These are phyloP conservation scores for Delonix regia DNA, from an alignment of 306 rosid genomes.

Conservation along the genomic window DNA sequence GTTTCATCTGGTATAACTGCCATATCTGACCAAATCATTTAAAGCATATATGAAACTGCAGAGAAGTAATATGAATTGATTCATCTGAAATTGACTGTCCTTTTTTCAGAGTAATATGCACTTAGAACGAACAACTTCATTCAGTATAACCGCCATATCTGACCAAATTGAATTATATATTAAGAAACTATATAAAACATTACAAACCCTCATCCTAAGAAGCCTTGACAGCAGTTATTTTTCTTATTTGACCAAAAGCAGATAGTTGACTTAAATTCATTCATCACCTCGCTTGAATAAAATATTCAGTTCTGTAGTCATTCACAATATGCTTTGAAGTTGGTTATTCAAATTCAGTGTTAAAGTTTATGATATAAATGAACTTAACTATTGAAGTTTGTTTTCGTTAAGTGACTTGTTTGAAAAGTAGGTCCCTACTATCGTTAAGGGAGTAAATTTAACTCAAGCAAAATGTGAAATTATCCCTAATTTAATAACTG, in stretches of 20 bases:
- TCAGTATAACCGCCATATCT: no score
- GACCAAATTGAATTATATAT: no score
- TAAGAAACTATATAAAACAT: not conserved
- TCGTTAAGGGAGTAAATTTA: not conserved
- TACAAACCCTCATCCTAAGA: conserved; percentile 17
- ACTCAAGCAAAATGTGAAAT: not conserved
- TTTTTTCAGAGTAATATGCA: no score
- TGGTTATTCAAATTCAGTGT: not conserved
- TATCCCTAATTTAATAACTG: not conserved
- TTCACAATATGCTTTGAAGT: not conserved
- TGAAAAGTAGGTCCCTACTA: not conserved
- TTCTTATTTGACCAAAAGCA: not conserved
- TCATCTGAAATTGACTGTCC: no score
- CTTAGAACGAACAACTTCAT: no score
- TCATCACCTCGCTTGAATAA: not conserved
- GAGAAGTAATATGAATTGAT: not conserved
- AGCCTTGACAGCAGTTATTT: conserved; percentile 13
- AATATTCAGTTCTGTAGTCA: not conserved
- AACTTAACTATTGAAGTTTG: not conserved
- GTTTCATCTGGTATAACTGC: not conserved
- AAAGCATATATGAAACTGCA: not conserved
- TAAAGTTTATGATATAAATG: not conserved
- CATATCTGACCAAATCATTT: not conserved
- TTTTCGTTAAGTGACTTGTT: not conserved
- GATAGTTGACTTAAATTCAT: conserved; percentile 4